Evolutionary conservation across 306 rosid species (phyloP), one percentile per base, ranked within the genome.

Genomic region (Carpinus fangiana): DNA sequence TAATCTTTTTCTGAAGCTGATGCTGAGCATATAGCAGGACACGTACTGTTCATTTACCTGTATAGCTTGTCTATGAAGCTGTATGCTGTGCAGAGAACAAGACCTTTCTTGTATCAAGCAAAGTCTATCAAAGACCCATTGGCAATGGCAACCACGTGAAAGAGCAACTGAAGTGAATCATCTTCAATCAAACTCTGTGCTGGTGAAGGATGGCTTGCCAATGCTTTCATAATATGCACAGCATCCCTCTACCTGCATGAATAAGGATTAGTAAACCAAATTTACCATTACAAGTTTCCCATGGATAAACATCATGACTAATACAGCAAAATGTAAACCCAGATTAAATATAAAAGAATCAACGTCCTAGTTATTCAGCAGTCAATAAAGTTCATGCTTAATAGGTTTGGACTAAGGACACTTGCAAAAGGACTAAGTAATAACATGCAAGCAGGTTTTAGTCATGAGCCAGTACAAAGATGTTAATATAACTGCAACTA

Each of bases 21-120:
- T 55, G 79, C 73, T 45, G 53, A 71, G 74, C 61, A 76, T 8
- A 78, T 9, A 53, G 73, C 52, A 77, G 53, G 78, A 76, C 50
- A 83, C 67, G 71, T 43, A 54, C 79, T 48, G 26, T 57, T 53
- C 48, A 67, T 69, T 59, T 87, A 95, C 99, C 99, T 93, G 99
- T 96, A 96, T 96, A 68, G 99, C 99, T 82, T 96, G 99, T 80
- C 99, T 89, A 78, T 91, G 99, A 88, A 96, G 99, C 73, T 96
- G 99, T 75, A 93, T 96, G 89, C 86, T 84, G 91, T 96, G 99
- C 90, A 96, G 81, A 70, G 95, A 93, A 93, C 84, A 73, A 93
- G 97, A 64, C 99, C 99, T 85, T 96, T 92, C 88, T 88, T 93
- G 79, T 90, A 93, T 54, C 87, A 90, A 81, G 93, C 88, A 81